Base-by-base conservation (phyloP, 192 early-diverging fungal genomes). In the Podila minutissima region DNA sequence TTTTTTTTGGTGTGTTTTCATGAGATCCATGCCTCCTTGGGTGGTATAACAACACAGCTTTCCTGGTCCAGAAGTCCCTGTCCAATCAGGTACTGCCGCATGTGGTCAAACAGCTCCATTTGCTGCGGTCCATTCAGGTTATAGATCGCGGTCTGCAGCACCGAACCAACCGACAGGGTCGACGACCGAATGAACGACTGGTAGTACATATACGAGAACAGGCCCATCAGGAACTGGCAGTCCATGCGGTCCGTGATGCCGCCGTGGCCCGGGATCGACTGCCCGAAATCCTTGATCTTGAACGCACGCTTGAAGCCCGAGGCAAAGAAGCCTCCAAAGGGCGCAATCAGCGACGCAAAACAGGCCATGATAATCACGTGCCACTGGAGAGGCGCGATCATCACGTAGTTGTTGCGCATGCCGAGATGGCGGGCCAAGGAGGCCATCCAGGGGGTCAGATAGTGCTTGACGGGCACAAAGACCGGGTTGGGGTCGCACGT, bases 271-370 rank as follows among this genome's bases (percentile, higher is more conserved):
- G 97, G 97, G 64, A 99, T 99, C 38, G 92, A 95, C 75, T 97
- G 91, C 22, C 95, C 94, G 82, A 97, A 99, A 78, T 99, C 97
- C 74, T 99, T 98, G 81, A 97, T 93, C 59, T 97, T 95, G 86
- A 99, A 97, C 1, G 97, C 97, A 24, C 97, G 89, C 84, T 99
- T 99, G 69, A 97, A 92, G 17, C 95, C 97, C 67, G 93, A 94
- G 7, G 97, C 97, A 88, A 99, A 99, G 88, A 98, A 99, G 4
- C 97, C 97, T 69, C 97, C 97, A 83, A 99, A 98, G 24, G 97
- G 97, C 41, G 96, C 96, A 77, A 99, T 97, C 68, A 97, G 79
- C 22, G 95, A 96, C 12, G 97, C 96, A 87, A 98, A 99, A 58
- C 91, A 87, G 1, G 97, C 92, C 86, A 99, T 91, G 26, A 93